These are phyloP conservation scores for Hyphopichia fennica DNA, from an alignment of 1,139 yeast genomes.

Conservation along the genomic window DNA sequence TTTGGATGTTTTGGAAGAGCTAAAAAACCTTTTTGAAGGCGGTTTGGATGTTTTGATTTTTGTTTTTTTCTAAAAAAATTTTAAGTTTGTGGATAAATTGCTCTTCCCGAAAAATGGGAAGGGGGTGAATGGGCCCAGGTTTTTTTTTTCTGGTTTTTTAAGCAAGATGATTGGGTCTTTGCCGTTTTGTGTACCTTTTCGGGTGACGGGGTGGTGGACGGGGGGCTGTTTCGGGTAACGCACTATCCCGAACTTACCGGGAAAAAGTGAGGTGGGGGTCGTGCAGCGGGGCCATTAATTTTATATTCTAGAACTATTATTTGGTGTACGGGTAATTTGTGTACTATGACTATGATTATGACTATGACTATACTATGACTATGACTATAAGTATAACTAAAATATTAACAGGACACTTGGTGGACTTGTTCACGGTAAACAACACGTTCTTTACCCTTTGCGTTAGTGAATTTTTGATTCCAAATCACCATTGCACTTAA, in stretches of 20 bases:
- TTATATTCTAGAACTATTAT: too few species aligned
- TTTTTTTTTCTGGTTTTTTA: neutral
- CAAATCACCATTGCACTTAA: constrained; percentile 66
- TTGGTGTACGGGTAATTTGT: too few species aligned
- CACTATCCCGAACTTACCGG: too few species aligned
- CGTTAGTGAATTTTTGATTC: constrained; percentile 16
- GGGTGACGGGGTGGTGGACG: neutral
- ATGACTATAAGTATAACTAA: too few species aligned
- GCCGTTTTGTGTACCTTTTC: neutral
- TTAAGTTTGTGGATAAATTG: neutral
- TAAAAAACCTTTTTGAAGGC: neutral
- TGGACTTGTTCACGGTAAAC: constrained; percentile 25
- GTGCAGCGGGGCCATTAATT: too few species aligned
- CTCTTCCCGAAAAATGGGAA: neutral
- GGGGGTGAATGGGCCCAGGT: too few species aligned
- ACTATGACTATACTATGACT: too few species aligned
- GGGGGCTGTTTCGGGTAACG: too few species aligned
- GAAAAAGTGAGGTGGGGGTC: neutral
- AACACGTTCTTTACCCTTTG: constrained; percentile 11
- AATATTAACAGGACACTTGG: constrained; percentile 19
- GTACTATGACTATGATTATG: too few species aligned
- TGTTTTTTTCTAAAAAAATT: neutral
- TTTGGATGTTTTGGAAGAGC: constrained; percentile 1
- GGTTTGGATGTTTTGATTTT: constrained; percentile 1
- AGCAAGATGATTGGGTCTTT: neutral